These are phyloP conservation scores for Didymella glomerata DNA, from an alignment of 2,329 filamentous ascomycete species.

Conservation along the genomic window DNA sequence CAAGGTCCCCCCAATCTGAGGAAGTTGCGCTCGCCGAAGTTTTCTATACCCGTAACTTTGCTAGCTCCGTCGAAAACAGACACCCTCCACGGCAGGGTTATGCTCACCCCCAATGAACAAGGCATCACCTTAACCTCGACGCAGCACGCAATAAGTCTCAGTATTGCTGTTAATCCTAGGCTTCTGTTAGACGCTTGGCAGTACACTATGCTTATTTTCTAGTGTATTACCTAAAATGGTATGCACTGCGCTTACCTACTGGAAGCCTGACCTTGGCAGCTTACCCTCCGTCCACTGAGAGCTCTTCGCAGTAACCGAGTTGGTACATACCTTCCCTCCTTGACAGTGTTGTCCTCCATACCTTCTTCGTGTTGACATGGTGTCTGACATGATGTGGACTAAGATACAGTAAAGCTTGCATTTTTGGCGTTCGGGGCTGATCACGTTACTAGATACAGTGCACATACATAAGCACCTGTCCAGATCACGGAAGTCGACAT, in stretches of 20 bases:
- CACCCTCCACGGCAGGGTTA: too few species aligned
- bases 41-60: too few species aligned
- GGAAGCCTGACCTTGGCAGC: constrained; percentile 5
- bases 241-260: constrained; percentile 3
- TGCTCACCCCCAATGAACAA: too few species aligned
- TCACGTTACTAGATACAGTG: background rate
- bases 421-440: background rate
- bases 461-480: background rate
- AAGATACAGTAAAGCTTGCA: constrained; percentile 2
- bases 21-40: background rate
- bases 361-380: background rate
- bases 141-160: background rate
- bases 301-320: background rate
- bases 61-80: too few species aligned
- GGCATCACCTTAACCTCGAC: too few species aligned
- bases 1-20: background rate
- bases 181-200: background rate
- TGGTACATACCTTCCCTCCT: constrained; percentile 13
- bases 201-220: background rate
- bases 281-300: background rate
- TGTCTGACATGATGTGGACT: background rate
- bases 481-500: too few species aligned
- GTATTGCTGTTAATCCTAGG: background rate
- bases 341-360: background rate
- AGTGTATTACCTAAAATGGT: constrained; percentile 1